Conservation (phyloP, 805 yeast species). For the Candida namnaoensis region DNA sequence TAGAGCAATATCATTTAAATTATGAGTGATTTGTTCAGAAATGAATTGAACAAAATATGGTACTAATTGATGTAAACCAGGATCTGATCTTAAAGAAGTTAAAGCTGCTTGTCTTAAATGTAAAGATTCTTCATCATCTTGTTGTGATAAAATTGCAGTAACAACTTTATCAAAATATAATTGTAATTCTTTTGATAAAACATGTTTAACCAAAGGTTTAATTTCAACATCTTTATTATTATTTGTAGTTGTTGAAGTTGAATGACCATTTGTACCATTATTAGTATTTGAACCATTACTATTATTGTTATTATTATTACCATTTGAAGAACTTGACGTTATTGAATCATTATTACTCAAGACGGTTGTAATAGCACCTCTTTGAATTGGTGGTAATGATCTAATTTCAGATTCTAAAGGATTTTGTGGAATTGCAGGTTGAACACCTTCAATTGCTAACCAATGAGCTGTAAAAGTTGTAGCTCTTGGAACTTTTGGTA, state of each 20-base stretch:
- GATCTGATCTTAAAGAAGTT: slow-evolving; percentile 78
- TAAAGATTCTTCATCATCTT: slow-evolving; percentile 28
- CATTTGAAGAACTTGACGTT: slow-evolving; percentile 4
- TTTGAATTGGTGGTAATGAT: slow-evolving; percentile 62
- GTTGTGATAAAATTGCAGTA: slow-evolving; percentile 59
- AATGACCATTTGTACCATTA: slow-evolving; percentile 2
- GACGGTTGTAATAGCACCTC: slow-evolving; percentile 76
- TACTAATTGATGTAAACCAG: slow-evolving; percentile 92
- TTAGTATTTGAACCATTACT: slow-evolving; percentile 16
- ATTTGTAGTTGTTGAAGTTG: slow-evolving; percentile 18
- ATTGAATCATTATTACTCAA: slow-evolving; percentile 38
- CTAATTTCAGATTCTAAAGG: slow-evolving; percentile 75
- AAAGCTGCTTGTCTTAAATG: slow-evolving; percentile 71
- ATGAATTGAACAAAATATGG: slow-evolving; percentile 95
- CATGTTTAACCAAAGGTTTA: slow-evolving; percentile 91
- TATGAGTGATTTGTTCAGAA: slow-evolving; percentile 90
- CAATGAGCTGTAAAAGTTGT: slow-evolving; percentile 93
- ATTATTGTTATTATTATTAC: slow-evolving; percentile 6
- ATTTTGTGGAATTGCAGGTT: slow-evolving; percentile 95
- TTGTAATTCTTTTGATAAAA: slow-evolving; percentile 87
- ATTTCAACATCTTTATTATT: slow-evolving; percentile 47
- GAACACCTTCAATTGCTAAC: slow-evolving; percentile 98
- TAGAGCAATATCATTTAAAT: slow-evolving; percentile 60
- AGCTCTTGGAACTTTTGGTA: slow-evolving; percentile 91
- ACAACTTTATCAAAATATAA: slow-evolving; percentile 88